Evolutionary conservation across 768 basidiomycete genomes (phyloP).

Genomic region (Zangia roseola): DNA sequence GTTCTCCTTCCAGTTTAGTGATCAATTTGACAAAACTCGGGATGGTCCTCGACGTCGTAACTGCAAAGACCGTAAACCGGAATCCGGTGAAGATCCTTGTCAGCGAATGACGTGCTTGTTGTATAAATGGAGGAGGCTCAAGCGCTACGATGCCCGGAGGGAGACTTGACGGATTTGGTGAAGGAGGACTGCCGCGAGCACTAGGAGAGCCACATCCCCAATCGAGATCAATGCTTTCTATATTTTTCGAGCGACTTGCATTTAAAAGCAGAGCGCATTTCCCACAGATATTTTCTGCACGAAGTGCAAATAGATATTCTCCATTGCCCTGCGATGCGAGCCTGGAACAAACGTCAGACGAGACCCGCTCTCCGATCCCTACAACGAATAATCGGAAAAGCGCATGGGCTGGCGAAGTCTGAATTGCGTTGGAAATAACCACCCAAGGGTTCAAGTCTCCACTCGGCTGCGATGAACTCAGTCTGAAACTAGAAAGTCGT

Average conservation of each 20-base stretch:
- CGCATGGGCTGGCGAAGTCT: constrained; percentile 24
- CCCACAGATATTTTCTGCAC: constrained; percentile 43
- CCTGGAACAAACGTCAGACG: constrained; percentile 49
- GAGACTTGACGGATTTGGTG: constrained; percentile 17
- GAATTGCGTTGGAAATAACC: constrained; percentile 33
- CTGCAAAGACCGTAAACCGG: constrained; percentile 35
- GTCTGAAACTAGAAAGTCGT: background rate
- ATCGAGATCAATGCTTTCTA: constrained; percentile 47
- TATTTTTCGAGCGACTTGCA: constrained; percentile 47
- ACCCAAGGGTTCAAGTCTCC: constrained; percentile 17
- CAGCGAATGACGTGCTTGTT: constrained; percentile 34
- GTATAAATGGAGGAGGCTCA: constrained; percentile 34
- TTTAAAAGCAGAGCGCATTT: constrained; percentile 52
- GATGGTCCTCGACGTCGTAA: constrained; percentile 20
- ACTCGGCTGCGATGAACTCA: background rate
- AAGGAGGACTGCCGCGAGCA: background rate
- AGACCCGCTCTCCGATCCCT: constrained; percentile 53
- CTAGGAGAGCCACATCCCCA: constrained; percentile 37
- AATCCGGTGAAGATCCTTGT: constrained; percentile 33
- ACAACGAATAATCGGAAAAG: constrained; percentile 54
- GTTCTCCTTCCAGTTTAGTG: constrained; percentile 27
- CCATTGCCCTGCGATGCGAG: constrained; percentile 59
- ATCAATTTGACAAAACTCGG: constrained; percentile 30
- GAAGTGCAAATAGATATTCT: constrained; percentile 43
- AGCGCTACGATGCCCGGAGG: constrained; percentile 22